Base-by-base conservation (phyloP, 2,329 filamentous ascomycete genomes). In the Colletotrichum abscissum region DNA sequence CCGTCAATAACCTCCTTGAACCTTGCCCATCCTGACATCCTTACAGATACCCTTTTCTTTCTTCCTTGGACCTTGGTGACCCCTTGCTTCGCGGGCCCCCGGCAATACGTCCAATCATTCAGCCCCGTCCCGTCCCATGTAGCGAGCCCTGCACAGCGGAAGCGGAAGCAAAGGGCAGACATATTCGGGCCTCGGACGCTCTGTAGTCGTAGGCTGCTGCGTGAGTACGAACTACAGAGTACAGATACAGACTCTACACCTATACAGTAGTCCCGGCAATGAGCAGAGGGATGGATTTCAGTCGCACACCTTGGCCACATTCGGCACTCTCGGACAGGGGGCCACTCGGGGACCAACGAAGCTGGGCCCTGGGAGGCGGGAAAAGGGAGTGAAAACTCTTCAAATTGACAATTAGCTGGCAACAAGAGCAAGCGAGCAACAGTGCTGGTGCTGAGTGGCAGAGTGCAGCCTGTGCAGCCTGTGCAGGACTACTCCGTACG, bases 301-400 rank as follows among this genome's bases (percentile, higher is more conserved):
- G 46, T 33, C 55, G 38, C 35, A 54, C 67, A 28, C 30, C 55
- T 22, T 59, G 58, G 42, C 54, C 42, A 60, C 63, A 12, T 65
- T 28, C 30, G 66, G 59, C 26, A 59, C 24, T 59, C 35, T 65
- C 60, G 60, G 70, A 46, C 70, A 60, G 28, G 60, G 60, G 46
- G 11, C 38, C 38, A 58, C 38, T 12, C 49, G 54, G 55, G 42
- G 55, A 65, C 42, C 33, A 67, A 62, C 16, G n/a, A 55, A 28
- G 11, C 38, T 26, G 33, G 14, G 38, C 19, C 12, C n/a, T 19
- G 55, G 12, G 42, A 11, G 12, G 14, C 33, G 14, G 49, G 19
- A n/a, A 54, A 57, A 35, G 33, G 63, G 12, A 26, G 28, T 46
- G 30, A 59, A 57, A 58, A 59, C 59, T 28, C n/a, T 70, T 52